Percentiles rank a stretch among this genome's conserved stretches.
These are phyloP conservation scores for Alternaria alternata DNA, from an alignment of 2,329 filamentous ascomycete species.

Conservation along the genomic window DNA sequence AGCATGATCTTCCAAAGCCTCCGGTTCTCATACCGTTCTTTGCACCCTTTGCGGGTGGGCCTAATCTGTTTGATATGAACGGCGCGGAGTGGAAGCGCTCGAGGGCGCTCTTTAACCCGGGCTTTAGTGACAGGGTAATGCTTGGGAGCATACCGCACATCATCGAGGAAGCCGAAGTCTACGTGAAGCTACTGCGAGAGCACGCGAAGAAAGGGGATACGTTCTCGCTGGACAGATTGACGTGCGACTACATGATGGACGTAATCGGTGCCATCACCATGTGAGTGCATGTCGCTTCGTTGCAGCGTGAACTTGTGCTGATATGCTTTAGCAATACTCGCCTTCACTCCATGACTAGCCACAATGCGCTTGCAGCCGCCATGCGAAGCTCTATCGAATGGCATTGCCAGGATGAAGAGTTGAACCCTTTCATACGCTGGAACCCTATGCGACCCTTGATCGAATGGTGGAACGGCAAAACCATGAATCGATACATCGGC, in stretches of 20 bases:
- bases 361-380: conserved; percentile 15
- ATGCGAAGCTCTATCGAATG: conserved; percentile 16
- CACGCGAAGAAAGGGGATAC: conserved; percentile 5
- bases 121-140: conserved; percentile 55
- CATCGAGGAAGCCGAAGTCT: conserved; percentile 7
- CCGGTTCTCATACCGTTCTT: conserved; percentile 12
- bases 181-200: conserved; percentile 6
- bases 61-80: conserved; percentile 23
- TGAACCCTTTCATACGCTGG: conserved; percentile 21
- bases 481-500: conserved; percentile 12
- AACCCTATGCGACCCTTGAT: conserved; percentile 14
- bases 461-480: conserved; percentile 20
- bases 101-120: conserved; percentile 28
- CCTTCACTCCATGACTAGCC: conserved; percentile 23
- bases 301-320: not conserved
- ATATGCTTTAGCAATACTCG: conserved; percentile 6
- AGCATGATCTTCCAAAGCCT: conserved; percentile 20
- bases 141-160: conserved; percentile 30
- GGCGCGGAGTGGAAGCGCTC: conserved; percentile 39
- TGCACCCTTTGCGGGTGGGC: conserved; percentile 22
- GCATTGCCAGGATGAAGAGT: conserved; percentile 10
- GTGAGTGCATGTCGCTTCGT: not conserved
- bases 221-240: conserved; percentile 9
- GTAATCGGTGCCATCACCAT: not conserved
- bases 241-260: conserved; percentile 16